A percentile compares a stretch with the other conserved stretches of the same genome.
Evolutionary conservation across 2,329 filamentous ascomycete genomes (phyloP).

Genomic region (Scedosporium apiospermum): DNA sequence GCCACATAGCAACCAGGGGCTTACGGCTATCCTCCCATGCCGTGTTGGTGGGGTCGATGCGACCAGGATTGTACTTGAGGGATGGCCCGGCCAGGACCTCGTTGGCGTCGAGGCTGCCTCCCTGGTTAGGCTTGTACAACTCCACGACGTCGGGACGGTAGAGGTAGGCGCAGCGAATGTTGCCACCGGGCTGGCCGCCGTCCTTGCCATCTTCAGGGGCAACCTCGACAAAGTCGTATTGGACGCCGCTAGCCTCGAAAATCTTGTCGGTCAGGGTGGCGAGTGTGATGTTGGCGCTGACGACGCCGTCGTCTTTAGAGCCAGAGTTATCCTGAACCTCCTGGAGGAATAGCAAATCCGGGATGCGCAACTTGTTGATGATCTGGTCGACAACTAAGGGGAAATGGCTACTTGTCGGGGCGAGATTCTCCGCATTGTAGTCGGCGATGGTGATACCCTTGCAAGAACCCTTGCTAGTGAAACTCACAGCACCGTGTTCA

Average conservation of each 20-base stretch:
- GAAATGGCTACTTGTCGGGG: conserved; percentile 44
- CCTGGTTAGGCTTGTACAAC: conserved; percentile 50
- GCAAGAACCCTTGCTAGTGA: conserved; percentile 47
- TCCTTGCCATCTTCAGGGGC: conserved; percentile 50
- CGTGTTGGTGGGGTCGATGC: conserved; percentile 51
- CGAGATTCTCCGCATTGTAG: conserved; percentile 64
- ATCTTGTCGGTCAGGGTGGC: conserved; percentile 45
- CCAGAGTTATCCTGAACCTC: conserved; percentile 63
- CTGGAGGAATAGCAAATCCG: conserved; percentile 59
- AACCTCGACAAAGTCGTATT: conserved; percentile 53
- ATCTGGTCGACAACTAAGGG: conserved; percentile 55
- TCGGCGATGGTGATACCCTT: conserved; percentile 51
- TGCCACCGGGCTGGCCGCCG: conserved; percentile 59
- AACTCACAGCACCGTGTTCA: conserved; percentile 38
- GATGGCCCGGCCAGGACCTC: conserved; percentile 45
- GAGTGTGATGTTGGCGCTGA: conserved; percentile 49
- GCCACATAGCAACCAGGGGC: conserved; percentile 58
- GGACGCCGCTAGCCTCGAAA: conserved; percentile 32
- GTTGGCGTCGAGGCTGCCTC: conserved; percentile 43
- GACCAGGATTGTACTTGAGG: conserved; percentile 61
- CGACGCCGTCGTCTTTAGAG: conserved; percentile 47
- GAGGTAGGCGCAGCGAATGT: conserved; percentile 62
- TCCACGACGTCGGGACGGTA: conserved; percentile 52
- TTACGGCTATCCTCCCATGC: conserved; percentile 56
- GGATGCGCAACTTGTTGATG: conserved; percentile 50